These are phyloP conservation scores for Crithidia bombi DNA, from an alignment of 208 protist genomes.

Conservation along the genomic window DNA sequence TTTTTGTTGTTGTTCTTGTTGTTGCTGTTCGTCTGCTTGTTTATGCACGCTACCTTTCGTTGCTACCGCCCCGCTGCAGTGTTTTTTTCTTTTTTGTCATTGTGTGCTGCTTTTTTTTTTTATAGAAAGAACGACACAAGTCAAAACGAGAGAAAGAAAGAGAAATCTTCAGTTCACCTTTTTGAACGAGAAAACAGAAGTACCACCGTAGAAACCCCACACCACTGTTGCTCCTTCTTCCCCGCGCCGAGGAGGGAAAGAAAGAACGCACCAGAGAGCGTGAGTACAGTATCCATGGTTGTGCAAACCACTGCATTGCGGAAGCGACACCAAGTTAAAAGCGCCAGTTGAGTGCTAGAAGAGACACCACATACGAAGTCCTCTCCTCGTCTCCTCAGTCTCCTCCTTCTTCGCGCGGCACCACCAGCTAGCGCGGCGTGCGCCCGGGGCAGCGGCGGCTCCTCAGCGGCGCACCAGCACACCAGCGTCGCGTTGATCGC, in stretches of 20 bases:
- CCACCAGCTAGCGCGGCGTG: conserved; percentile 44
- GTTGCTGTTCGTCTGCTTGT: no score
- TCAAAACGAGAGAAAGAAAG: conserved; percentile 29
- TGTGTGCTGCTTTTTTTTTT: conserved; percentile 3
- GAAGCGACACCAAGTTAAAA: background rate
- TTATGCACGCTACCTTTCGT: no score
- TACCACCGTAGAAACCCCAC: background rate
- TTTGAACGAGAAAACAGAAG: background rate
- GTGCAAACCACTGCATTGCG: background rate
- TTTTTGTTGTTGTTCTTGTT: no score
- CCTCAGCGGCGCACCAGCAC: conserved; percentile 67
- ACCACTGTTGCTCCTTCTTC: background rate
- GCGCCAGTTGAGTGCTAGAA: conserved; percentile 48
- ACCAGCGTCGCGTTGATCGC: conserved; percentile 84
- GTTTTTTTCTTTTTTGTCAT: background rate
- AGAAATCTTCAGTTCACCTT: conserved; percentile 16
- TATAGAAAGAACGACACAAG: background rate
- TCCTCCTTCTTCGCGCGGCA: conserved; percentile 61
- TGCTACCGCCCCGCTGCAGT: no score
- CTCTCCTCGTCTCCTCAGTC: conserved; percentile 78
- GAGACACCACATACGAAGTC: conserved; percentile 87
- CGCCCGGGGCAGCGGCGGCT: conserved; percentile 45
- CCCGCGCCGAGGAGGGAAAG: no score
- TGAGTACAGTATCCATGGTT: background rate
- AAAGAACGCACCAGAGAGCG: no score